Conservation (phyloP, 23 red algal species). For the Rhodosorus marinus region DNA sequence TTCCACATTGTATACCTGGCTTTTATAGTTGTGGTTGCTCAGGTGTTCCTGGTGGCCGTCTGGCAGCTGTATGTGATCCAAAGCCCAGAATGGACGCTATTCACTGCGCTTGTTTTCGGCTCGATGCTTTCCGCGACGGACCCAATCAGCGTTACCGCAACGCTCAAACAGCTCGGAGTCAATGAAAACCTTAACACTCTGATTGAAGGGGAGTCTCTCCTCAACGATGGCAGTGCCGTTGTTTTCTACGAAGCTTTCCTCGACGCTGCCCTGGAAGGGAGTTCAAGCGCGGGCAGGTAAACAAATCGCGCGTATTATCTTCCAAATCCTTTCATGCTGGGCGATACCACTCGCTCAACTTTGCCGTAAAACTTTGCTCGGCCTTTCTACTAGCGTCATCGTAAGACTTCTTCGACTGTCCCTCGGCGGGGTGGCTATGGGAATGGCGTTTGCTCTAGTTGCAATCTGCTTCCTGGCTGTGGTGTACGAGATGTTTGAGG, state of each 20-base stretch:
- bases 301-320: no score
- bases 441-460: slow-evolving; percentile 58
- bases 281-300: slow-evolving; percentile 6
- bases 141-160: slow-evolving; percentile 64
- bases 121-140: slow-evolving; percentile 91
- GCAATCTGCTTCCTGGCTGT: slow-evolving; percentile 32
- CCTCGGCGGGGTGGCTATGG: slow-evolving; percentile 50
- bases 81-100: slow-evolving; percentile 39
- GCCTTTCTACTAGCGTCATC: slow-evolving; percentile 18
- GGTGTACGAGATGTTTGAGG: slow-evolving; percentile 56
- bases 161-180: slow-evolving; percentile 52
- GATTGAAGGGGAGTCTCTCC: slow-evolving; percentile 74
- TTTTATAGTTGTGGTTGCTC: slow-evolving; percentile 53
- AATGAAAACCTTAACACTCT: slow-evolving; percentile 47
- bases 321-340: no score
- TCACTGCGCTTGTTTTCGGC: slow-evolving; percentile 75
- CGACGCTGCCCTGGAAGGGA: slow-evolving; percentile 16
- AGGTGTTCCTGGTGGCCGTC: slow-evolving; percentile 33
- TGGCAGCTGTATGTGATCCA: slow-evolving; percentile 46
- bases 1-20: slow-evolving; percentile 45
- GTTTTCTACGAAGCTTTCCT: slow-evolving; percentile 78
- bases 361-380: neutral
- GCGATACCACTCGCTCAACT: no score
- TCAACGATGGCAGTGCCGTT: slow-evolving; percentile 91
- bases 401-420: slow-evolving; percentile 33